phyloP scores from a whole-genome alignment of 345 rosid genomes.

The Rhodamnia rubescens region DNA sequence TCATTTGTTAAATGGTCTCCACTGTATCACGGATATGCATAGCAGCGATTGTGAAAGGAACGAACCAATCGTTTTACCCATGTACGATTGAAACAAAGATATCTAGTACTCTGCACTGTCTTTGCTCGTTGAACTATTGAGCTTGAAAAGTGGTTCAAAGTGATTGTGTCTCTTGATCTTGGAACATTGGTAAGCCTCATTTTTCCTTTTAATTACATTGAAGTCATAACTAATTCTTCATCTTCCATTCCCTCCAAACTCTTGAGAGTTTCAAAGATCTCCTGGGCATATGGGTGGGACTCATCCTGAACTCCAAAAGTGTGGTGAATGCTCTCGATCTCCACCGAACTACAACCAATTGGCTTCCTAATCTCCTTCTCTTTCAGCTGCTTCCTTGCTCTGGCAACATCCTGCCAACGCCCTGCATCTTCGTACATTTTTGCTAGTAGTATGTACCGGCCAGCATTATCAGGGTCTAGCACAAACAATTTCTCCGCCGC shows the following conservation, averaged over 20 bases:
- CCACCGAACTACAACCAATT: not conserved
- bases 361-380: not conserved
- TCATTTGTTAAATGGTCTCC: not conserved
- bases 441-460: not conserved
- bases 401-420: not conserved
- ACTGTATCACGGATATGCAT: not conserved
- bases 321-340: not conserved
- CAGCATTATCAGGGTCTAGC: slow-evolving; percentile 2
- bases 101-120: not conserved
- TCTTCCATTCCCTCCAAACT: not conserved
- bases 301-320: not conserved
- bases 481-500: not conserved
- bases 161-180: not conserved
- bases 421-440: not conserved
- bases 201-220: not conserved
- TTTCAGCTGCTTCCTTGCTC: not conserved
- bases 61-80: not conserved
- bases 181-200: not conserved
- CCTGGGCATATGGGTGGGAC: not conserved
- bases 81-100: not conserved
- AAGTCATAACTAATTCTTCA: not conserved
- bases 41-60: not conserved
- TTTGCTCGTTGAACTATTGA: not conserved
- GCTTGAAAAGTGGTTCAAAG: not conserved
- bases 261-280: not conserved